phyloP scores from a whole-genome alignment of 257 asterid species.

The Mitragyna speciosa region DNA sequence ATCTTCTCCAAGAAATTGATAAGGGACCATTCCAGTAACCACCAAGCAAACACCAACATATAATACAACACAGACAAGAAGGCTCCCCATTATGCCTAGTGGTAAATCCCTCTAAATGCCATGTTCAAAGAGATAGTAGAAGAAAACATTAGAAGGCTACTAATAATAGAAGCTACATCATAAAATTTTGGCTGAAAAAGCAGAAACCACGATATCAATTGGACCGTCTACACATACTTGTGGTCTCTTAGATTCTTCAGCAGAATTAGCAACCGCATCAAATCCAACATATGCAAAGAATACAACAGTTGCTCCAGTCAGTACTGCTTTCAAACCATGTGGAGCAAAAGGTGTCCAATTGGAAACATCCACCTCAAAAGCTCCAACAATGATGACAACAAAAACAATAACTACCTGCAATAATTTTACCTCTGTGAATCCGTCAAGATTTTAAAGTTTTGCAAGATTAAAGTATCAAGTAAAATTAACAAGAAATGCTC shows the following conservation, averaged over 20 bases:
- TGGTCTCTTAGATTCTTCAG: slow-evolving; percentile 94
- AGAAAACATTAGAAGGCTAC: neutral
- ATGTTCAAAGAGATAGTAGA: slow-evolving; percentile 21
- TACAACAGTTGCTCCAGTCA: slow-evolving; percentile 95
- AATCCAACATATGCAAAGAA: slow-evolving; percentile 98
- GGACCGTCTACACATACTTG: slow-evolving; percentile 51
- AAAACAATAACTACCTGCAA: slow-evolving; percentile 82
- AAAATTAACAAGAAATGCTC: neutral
- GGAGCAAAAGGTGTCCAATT: slow-evolving; percentile 96
- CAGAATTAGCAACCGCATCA: slow-evolving; percentile 98
- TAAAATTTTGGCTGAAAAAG: slow-evolving; percentile 8
- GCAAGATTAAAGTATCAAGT: neutral
- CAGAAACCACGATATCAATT: slow-evolving; percentile 8
- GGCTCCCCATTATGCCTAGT: slow-evolving; percentile 91
- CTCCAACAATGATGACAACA: slow-evolving; percentile 70
- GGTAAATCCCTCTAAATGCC: slow-evolving; percentile 85
- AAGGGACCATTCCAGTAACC: slow-evolving; percentile 95
- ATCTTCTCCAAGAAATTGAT: slow-evolving; percentile 75
- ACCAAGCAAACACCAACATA: slow-evolving; percentile 88
- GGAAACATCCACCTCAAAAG: slow-evolving; percentile 76
- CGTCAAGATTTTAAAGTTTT: slow-evolving; percentile 3
- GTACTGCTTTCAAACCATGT: slow-evolving; percentile 58
- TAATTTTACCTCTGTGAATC: slow-evolving; percentile 31
- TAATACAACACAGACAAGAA: slow-evolving; percentile 61
- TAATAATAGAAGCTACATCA: slow-evolving; percentile 9